phyloP scores from a whole-genome alignment of 768 basidiomycete genomes.

The Amanita fuliginea region DNA sequence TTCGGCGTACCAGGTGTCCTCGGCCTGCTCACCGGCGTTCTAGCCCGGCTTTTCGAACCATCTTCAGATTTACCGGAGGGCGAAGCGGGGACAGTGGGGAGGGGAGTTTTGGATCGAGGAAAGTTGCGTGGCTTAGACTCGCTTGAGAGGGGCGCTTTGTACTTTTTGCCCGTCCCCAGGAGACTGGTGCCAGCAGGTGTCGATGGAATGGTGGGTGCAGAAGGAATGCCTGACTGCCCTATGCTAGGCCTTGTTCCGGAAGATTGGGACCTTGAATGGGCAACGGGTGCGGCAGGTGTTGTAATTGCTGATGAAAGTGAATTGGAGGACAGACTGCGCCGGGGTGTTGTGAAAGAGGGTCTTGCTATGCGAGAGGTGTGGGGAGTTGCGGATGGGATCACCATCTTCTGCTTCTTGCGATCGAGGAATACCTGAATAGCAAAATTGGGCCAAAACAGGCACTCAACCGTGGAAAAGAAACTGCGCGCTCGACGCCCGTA shows the following conservation, averaged over 20 bases:
- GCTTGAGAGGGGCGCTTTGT: constrained; percentile 50
- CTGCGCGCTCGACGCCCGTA: too few species aligned
- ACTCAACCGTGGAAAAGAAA: constrained; percentile 3
- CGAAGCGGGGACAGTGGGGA: constrained; percentile 41
- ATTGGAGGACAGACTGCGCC: constrained; percentile 2
- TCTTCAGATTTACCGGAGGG: constrained; percentile 8
- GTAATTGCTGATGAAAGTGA: not conserved
- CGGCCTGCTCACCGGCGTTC: constrained; percentile 25
- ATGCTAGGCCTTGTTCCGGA: not conserved
- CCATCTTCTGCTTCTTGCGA: not conserved
- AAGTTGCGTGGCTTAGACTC: constrained; percentile 20
- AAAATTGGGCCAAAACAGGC: not conserved
- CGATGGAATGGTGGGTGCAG: not conserved
- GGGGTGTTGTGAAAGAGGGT: constrained; percentile 1
- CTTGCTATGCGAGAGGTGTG: not conserved
- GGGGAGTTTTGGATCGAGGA: constrained; percentile 15
- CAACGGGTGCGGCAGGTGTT: not conserved
- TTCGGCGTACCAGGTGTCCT: constrained; percentile 43
- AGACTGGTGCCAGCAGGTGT: not conserved
- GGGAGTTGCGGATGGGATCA: not conserved
- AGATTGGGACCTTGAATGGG: not conserved
- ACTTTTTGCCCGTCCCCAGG: constrained; percentile 43
- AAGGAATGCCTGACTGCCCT: not conserved
- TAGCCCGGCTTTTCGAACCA: constrained; percentile 9
- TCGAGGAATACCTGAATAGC: too few species aligned